Conservation (phyloP, 306 rosid species). For the Fagus sylvatica region DNA sequence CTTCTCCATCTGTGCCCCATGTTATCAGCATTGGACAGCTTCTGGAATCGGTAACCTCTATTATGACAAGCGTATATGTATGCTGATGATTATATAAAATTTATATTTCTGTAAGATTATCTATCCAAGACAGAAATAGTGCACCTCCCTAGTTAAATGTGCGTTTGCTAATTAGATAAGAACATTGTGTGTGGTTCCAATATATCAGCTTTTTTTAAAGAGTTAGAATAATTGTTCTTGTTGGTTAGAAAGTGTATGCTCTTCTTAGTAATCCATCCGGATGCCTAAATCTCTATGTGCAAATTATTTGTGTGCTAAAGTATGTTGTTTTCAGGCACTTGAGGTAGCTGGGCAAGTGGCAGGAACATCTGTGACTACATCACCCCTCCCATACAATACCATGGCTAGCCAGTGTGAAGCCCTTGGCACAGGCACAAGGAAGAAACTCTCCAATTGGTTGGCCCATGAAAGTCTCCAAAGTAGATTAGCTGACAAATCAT, state of each 20-base stretch:
- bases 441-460: conserved; percentile 88
- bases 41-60: conserved; percentile 71
- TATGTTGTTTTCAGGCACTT: conserved; percentile 60
- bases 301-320: background rate
- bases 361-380: conserved; percentile 71
- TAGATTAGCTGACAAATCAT: conserved; percentile 38
- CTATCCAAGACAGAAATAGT: background rate
- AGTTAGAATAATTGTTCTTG: background rate
- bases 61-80: background rate
- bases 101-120: background rate
- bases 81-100: background rate
- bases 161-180: background rate
- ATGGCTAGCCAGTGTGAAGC: conserved; percentile 98
- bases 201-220: background rate
- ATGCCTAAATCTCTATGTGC: background rate
- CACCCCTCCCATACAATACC: conserved; percentile 87
- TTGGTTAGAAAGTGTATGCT: background rate
- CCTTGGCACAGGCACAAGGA: conserved; percentile 84
- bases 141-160: background rate
- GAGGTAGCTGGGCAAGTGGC: conserved; percentile 97
- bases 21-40: conserved; percentile 93
- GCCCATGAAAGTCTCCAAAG: conserved; percentile 63
- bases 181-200: background rate
- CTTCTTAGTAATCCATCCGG: background rate
- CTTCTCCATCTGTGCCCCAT: conserved; percentile 56